Conservation (phyloP, 495 filamentous ascomycete species). For the Lasiosphaeria miniovina region DNA sequence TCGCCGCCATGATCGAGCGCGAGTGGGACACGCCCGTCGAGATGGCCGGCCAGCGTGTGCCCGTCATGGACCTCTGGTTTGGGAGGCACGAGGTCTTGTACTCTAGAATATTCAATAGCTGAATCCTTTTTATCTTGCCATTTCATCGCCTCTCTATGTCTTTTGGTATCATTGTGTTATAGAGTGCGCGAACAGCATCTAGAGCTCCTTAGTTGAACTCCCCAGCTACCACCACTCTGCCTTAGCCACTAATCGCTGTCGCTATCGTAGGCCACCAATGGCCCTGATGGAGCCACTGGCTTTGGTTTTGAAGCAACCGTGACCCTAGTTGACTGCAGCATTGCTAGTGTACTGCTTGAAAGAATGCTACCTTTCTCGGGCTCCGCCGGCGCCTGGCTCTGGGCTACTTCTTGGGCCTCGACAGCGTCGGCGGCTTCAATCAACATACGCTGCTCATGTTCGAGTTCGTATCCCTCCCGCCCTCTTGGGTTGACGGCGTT, state of each 20-base stretch:
- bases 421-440: slow-evolving; percentile 38
- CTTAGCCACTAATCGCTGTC: slow-evolving; percentile 61
- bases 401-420: slow-evolving; percentile 39
- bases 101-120: slow-evolving; percentile 89
- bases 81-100: slow-evolving; percentile 94
- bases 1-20: slow-evolving; percentile 58
- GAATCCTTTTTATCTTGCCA: slow-evolving; percentile 11
- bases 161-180: slow-evolving; percentile 9
- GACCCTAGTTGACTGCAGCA: slow-evolving; percentile 56
- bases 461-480: slow-evolving; percentile 46
- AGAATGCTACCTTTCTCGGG: slow-evolving; percentile 66
- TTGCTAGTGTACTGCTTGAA: slow-evolving; percentile 73
- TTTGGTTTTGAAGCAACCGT: slow-evolving; percentile 50
- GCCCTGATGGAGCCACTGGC: slow-evolving; percentile 50
- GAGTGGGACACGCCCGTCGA: slow-evolving; percentile 60
- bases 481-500: slow-evolving; percentile 59
- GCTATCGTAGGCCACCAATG: slow-evolving; percentile 86
- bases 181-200: not conserved
- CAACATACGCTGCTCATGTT: slow-evolving; percentile 49
- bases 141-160: not conserved
- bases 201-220: no score
- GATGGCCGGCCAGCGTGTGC: slow-evolving; percentile 81
- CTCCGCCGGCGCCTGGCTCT: slow-evolving; percentile 35
- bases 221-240: not conserved
- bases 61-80: slow-evolving; percentile 88